Conservation (phyloP, 345 rosid genomes). For the Gossypium bickii region DNA sequence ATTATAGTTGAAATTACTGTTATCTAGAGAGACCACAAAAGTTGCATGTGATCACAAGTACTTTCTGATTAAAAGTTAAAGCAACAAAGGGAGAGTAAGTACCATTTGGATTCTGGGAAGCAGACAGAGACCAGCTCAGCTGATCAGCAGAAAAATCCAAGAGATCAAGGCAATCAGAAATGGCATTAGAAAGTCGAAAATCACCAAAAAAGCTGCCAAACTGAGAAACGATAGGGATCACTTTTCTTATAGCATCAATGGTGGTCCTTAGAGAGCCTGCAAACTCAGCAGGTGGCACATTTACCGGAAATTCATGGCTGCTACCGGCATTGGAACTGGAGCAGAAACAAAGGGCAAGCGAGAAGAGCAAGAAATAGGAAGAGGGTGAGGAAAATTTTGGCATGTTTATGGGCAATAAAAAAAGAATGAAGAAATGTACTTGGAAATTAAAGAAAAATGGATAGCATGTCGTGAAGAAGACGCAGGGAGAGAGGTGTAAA, state of each 20-base stretch:
- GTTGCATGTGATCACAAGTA: not conserved
- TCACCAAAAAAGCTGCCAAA: conserved; percentile 36
- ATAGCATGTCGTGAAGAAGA: conserved; percentile 3
- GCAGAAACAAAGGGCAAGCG: not conserved
- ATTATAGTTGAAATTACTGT: not conserved
- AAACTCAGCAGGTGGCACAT: conserved; percentile 40
- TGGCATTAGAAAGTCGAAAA: conserved; percentile 39
- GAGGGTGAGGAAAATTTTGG: not conserved
- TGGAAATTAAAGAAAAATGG: not conserved
- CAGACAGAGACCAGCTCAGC: conserved; percentile 55
- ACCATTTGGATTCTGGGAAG: conserved; percentile 53
- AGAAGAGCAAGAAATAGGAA: not conserved
- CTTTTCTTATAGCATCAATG: conserved; percentile 33
- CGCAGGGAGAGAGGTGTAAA: conserved; percentile 4
- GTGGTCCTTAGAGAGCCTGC: conserved; percentile 34
- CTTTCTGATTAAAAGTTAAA: too few relatives aligned
- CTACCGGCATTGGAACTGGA: not conserved
- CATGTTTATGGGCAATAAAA: not conserved
- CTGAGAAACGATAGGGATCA: conserved; percentile 29
- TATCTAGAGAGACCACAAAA: not conserved
- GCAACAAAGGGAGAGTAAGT: not conserved
- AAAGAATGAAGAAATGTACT: not conserved
- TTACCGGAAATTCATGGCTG: conserved; percentile 22
- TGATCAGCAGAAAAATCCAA: conserved; percentile 56
- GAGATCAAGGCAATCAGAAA: conserved; percentile 63